These are phyloP conservation scores for Arthrobotrys pseudoclavata DNA, from an alignment of 2,329 filamentous ascomycete genomes.

Conservation along the genomic window DNA sequence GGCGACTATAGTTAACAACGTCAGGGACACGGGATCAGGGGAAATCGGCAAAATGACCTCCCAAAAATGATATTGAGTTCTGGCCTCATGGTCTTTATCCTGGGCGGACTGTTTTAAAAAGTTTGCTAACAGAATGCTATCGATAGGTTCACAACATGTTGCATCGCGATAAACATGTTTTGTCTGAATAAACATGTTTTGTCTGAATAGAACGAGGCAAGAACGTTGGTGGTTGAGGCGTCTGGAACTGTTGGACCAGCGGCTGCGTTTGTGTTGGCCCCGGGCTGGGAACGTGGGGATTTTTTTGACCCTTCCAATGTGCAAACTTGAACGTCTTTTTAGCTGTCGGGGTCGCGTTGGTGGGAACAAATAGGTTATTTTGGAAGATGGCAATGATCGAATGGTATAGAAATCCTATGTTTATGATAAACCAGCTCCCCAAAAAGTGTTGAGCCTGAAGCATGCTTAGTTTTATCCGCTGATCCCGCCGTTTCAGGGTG, in stretches of 20 bases:
- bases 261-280: constrained; percentile 27
- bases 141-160: constrained; percentile 4
- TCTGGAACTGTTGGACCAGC: constrained; percentile 49
- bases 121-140: neutral
- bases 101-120: constrained; percentile 2
- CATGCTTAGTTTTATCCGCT: constrained; percentile 45
- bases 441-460: constrained; percentile 56
- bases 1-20: constrained; percentile 3
- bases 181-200: no score
- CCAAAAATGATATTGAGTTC: neutral
- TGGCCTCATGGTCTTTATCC: neutral
- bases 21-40: constrained; percentile 29
- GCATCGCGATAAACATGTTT: constrained; percentile 8
- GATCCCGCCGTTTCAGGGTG: constrained; percentile 53
- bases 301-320: neutral
- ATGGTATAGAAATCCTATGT: constrained; percentile 7
- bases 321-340: neutral
- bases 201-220: neutral
- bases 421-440: constrained; percentile 21
- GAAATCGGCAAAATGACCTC: constrained; percentile 8
- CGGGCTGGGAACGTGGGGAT: neutral
- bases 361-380: constrained; percentile 1
- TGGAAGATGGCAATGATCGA: constrained; percentile 1
- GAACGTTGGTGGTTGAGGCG: constrained; percentile 7
- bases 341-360: neutral